Evolutionary conservation across 306 rosid species (phyloP).

Genomic region (Mimosa bimucronata): DNA sequence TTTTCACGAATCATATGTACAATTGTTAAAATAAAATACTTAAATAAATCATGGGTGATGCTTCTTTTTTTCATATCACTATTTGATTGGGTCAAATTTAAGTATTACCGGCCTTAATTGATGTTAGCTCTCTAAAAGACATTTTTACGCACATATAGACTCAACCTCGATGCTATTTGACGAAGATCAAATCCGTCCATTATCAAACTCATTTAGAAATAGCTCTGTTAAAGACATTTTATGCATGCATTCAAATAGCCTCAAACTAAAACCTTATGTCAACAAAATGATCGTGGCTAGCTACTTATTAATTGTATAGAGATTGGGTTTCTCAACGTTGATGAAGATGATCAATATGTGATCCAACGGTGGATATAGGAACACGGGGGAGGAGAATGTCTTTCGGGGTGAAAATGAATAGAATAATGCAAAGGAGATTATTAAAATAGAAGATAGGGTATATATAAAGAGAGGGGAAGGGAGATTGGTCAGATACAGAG

Average conservation of each 20-base stretch:
- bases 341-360: constrained; percentile 37
- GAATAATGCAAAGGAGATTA: neutral
- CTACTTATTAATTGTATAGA: neutral
- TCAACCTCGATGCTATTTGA: no score
- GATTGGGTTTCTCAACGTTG: constrained; percentile 21
- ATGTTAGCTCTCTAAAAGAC: no score
- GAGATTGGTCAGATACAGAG: constrained; percentile 43
- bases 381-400: constrained; percentile 59
- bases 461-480: constrained; percentile 7
- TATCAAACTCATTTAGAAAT: no score
- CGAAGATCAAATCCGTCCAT: no score
- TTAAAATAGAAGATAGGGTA: neutral
- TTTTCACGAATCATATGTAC: neutral
- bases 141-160: no score
- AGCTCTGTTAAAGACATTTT: no score
- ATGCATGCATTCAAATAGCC: no score
- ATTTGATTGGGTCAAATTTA: no score
- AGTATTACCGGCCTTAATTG: no score
- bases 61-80: no score
- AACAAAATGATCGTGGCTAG: no score
- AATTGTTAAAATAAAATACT: neutral
- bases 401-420: constrained; percentile 34
- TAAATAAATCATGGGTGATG: neutral
- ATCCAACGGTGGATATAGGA: constrained; percentile 53
- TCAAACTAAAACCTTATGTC: no score